Conservation (phyloP, 495 filamentous ascomycete species). For the Aspergillus sparsus region DNA sequence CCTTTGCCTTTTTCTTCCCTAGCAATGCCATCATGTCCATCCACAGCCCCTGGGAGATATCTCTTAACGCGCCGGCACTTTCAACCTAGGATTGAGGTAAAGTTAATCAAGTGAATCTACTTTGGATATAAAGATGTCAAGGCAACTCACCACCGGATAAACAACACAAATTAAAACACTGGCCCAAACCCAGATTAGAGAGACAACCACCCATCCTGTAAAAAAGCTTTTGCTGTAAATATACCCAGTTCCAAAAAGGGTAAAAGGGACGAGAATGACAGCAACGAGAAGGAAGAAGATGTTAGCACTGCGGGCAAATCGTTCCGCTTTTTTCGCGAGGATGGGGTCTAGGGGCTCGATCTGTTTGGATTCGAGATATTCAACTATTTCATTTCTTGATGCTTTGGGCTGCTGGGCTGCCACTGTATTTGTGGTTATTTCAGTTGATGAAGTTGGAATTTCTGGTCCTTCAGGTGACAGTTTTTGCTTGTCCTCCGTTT, state of each 20-base stretch:
- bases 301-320: constrained; percentile 24
- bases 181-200: constrained; percentile 48
- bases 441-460: neutral
- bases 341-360: constrained; percentile 44
- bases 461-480: neutral
- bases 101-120: neutral
- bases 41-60: constrained; percentile 29
- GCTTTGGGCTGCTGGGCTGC: neutral
- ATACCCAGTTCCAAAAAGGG: constrained; percentile 41
- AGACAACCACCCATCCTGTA: constrained; percentile 46
- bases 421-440: neutral
- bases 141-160: constrained; percentile 38
- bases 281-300: neutral
- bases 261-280: constrained; percentile 43
- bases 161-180: constrained; percentile 45
- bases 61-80: constrained; percentile 33
- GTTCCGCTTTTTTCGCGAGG: constrained; percentile 31
- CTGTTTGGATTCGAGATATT: constrained; percentile 38
- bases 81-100: constrained; percentile 28
- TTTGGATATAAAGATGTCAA: neutral
- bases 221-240: constrained; percentile 41
- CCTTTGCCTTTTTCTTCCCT: constrained; percentile 12
- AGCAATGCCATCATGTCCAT: constrained; percentile 22
- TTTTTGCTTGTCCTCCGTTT: neutral
- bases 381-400: constrained; percentile 38